Evolutionary conservation across 345 rosid species (phyloP).

Genomic region (Eucalyptus regnans): DNA sequence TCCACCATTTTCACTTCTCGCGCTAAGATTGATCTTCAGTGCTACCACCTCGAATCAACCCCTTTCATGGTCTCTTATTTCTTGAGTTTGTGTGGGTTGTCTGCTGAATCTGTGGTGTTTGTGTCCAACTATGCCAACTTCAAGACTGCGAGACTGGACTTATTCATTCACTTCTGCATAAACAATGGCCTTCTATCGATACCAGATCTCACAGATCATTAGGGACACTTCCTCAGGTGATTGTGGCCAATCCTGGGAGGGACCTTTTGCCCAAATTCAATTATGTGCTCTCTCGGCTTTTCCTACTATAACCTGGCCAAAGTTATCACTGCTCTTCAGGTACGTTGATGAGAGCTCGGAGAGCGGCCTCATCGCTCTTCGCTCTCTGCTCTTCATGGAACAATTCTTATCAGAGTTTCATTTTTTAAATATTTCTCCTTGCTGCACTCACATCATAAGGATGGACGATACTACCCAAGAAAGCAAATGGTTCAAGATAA

Average conservation of each 20-base stretch:
- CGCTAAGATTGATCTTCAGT: neutral
- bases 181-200: neutral
- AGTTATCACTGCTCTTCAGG: neutral
- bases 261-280: constrained; percentile 3
- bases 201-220: constrained; percentile 2
- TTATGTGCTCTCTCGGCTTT: too few relatives aligned
- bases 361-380: neutral
- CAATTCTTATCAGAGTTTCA: neutral
- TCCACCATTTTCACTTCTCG: neutral
- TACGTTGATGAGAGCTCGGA: neutral
- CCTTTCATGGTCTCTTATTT: neutral
- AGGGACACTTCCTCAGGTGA: neutral
- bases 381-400: neutral
- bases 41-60: neutral
- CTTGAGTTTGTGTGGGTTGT: neutral
- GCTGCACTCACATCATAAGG: neutral
- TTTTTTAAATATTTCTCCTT: neutral
- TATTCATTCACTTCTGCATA: neutral
- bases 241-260: neutral
- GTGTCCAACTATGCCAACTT: neutral
- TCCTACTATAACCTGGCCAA: too few relatives aligned
- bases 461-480: neutral
- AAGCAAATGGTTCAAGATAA: neutral
- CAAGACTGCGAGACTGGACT: neutral
- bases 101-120: neutral